A percentile compares a stretch with the other conserved stretches of the same genome.
Evolutionary conservation across 192 early-diverging fungal genomes (phyloP).

Genomic region (Radiomyces spectabilis): DNA sequence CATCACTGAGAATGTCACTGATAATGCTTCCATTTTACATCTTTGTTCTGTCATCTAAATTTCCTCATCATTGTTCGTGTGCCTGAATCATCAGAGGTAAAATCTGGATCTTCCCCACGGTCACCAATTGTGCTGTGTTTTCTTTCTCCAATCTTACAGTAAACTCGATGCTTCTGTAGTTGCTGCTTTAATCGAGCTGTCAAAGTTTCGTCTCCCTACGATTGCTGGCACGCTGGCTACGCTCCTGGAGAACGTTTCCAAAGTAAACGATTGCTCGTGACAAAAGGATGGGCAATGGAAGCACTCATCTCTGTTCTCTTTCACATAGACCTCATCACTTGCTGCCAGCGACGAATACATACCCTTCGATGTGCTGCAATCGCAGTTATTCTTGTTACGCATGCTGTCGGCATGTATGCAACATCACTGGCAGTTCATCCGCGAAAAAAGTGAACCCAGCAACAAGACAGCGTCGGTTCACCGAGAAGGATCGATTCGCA

Average conservation of each 20-base stretch:
- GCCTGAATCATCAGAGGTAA: not conserved
- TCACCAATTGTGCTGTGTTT: not conserved
- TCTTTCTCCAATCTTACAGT: not conserved
- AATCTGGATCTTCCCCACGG: not conserved
- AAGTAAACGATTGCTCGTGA: conserved; percentile 32
- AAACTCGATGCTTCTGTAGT: no score
- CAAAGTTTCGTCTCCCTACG: conserved; percentile 63
- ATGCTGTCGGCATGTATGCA: conserved; percentile 82
- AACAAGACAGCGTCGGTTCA: not conserved
- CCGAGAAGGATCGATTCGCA: conserved; percentile 12
- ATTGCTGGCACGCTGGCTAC: conserved; percentile 61
- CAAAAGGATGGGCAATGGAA: not conserved
- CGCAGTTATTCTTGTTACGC: conserved; percentile 77
- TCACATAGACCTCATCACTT: conserved; percentile 28
- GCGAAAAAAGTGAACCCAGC: conserved; percentile 30
- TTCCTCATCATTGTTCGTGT: no score
- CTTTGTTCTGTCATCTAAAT: no score
- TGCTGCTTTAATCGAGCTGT: conserved; percentile 65
- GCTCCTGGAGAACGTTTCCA: conserved; percentile 68
- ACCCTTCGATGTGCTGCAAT: conserved; percentile 70
- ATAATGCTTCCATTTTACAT: no score
- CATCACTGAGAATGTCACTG: no score
- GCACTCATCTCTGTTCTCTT: not conserved
- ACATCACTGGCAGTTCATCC: conserved; percentile 75
- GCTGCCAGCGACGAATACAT: conserved; percentile 42